phyloP scores from a whole-genome alignment of 2,329 filamentous ascomycete species.

The Exophiala sp. region DNA sequence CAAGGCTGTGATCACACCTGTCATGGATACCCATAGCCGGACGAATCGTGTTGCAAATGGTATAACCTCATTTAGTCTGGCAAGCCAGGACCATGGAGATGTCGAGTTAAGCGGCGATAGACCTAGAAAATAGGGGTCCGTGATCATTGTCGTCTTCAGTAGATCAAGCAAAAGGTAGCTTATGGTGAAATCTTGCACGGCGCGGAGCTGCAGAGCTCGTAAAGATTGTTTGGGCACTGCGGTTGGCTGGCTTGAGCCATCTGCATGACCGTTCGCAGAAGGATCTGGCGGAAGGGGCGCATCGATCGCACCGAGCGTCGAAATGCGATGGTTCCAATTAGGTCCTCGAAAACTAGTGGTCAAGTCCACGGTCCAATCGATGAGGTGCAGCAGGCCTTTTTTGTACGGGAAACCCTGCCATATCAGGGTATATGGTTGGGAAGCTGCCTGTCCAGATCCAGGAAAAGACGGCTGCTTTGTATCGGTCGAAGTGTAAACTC shows the following conservation, averaged over 20 bases:
- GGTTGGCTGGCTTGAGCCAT: constrained; percentile 17
- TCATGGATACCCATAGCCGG: constrained; percentile 56
- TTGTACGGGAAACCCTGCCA: constrained; percentile 34
- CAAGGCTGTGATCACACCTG: constrained; percentile 59
- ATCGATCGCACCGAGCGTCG: constrained; percentile 41
- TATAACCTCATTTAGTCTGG: constrained; percentile 9
- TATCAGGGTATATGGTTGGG: constrained; percentile 17
- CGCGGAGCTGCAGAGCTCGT: constrained; percentile 10
- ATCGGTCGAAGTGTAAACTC: constrained; percentile 5
- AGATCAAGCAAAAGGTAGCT: constrained; percentile 68
- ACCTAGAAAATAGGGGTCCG: constrained; percentile 74
- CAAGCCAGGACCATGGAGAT: constrained; percentile 32
- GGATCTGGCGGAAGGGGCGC: constrained; percentile 29
- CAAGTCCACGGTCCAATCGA: constrained; percentile 58
- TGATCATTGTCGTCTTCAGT: constrained; percentile 64
- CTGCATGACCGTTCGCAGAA: constrained; percentile 24
- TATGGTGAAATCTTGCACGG: constrained; percentile 40
- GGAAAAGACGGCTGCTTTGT: constrained; percentile 5
- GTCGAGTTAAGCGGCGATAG: constrained; percentile 48
- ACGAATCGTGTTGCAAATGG: constrained; percentile 46
- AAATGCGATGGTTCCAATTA: constrained; percentile 58
- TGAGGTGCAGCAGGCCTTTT: constrained; percentile 52
- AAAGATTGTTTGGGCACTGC: constrained; percentile 13
- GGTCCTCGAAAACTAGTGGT: constrained; percentile 58
- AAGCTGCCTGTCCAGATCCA: constrained; percentile 1